These are phyloP conservation scores for Dryadomyces quercus-mongolicae DNA, from an alignment of 2,329 filamentous ascomycete species.

Conservation along the genomic window DNA sequence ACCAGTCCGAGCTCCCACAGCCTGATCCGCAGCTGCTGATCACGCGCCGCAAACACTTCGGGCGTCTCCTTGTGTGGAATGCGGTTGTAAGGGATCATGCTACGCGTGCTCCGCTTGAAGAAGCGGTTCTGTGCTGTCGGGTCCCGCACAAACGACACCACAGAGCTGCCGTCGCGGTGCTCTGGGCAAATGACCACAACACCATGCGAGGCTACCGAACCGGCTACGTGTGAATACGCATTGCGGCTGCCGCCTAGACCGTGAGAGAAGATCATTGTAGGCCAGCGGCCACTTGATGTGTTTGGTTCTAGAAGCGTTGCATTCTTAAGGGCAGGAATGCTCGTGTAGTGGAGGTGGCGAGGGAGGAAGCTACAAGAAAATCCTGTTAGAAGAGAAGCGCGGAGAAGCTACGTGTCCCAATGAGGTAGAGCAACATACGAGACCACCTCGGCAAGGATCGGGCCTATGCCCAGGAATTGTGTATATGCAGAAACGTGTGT, in stretches of 20 bases:
- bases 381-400: not conserved
- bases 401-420: no score
- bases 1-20: conserved; percentile 67
- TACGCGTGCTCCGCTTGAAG: conserved; percentile 21
- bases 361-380: conserved; percentile 43
- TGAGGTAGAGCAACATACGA: conserved; percentile 32
- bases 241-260: conserved; percentile 72
- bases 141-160: conserved; percentile 59
- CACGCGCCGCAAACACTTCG: conserved; percentile 54
- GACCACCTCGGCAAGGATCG: conserved; percentile 43
- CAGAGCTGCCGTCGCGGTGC: conserved; percentile 70
- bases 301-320: conserved; percentile 45
- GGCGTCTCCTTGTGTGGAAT: conserved; percentile 51
- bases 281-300: conserved; percentile 48
- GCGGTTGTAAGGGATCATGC: conserved; percentile 33
- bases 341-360: conserved; percentile 59
- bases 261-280: conserved; percentile 77
- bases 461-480: conserved; percentile 57
- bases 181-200: conserved; percentile 72
- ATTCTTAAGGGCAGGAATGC: conserved; percentile 62
- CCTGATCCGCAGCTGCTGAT: conserved; percentile 61
- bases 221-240: conserved; percentile 72
- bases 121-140: conserved; percentile 34
- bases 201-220: conserved; percentile 69
- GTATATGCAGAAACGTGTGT: conserved; percentile 65